Percentiles rank a stretch among this genome's conserved stretches.
Conservation (phyloP, 2,329 filamentous ascomycete species). For the Aureobasidium sp. region DNA sequence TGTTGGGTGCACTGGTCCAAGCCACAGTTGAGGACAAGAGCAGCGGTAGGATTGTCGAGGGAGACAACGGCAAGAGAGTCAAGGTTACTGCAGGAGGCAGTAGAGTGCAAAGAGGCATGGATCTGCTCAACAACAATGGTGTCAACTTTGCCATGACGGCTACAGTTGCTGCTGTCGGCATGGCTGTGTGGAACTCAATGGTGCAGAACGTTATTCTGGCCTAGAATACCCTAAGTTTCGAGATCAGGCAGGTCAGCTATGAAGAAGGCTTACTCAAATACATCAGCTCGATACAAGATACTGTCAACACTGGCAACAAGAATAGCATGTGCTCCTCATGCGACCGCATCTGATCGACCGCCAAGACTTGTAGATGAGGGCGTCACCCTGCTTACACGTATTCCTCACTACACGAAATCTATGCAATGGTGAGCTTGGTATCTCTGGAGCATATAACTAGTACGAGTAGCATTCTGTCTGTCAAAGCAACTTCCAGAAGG, state of each 20-base stretch:
- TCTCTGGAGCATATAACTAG: too few species aligned
- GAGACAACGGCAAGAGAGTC: constrained; percentile 48
- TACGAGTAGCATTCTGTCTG: too few species aligned
- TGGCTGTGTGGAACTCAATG: constrained; percentile 1
- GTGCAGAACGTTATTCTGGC: constrained; percentile 1
- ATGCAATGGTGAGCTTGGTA: not conserved
- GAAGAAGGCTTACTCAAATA: too few species aligned
- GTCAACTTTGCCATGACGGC: constrained; percentile 92
- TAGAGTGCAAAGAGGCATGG: constrained; percentile 53
- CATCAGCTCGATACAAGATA: not conserved
- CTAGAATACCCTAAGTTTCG: not conserved
- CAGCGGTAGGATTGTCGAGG: constrained; percentile 83
- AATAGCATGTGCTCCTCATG: not conserved
- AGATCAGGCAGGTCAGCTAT: too few species aligned
- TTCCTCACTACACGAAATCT: too few species aligned
- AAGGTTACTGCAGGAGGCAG: constrained; percentile 29
- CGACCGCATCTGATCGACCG: not conserved
- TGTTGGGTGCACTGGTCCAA: constrained; percentile 79
- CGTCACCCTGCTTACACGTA: not conserved
- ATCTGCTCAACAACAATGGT: constrained; percentile 87
- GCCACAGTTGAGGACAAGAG: constrained; percentile 76
- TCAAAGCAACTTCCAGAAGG: too few species aligned
- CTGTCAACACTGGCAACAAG: not conserved
- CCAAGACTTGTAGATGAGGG: not conserved
- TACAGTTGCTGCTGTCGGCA: constrained; percentile 54